Evolutionary conservation across 2,329 filamentous ascomycete species (phyloP), one percentile per base, ranked within the genome.

Genomic region (Aspergillus unguis): DNA sequence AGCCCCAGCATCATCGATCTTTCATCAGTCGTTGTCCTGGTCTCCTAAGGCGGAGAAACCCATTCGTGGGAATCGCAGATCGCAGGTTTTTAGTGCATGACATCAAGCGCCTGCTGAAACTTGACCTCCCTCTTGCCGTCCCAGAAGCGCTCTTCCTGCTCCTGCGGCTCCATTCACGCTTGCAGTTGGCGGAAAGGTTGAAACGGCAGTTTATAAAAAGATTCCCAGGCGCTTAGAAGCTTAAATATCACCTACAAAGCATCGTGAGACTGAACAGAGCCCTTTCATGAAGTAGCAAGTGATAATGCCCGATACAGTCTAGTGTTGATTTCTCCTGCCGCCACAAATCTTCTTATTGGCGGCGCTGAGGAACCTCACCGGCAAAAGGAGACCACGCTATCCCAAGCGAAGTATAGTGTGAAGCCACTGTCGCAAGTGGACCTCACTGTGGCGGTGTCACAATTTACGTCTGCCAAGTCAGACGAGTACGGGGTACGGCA

Each of bases 81-180:
- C 53, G 36, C 27, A 46, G 27, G 36, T 27, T 36, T 58, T 49
- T 49, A 49, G 47, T 44, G 38, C 40, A 68, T 70, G 67, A 70
- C 65, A 70, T 70, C 67, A 69, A 58, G 68, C 67, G 68, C 64
- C 57, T 64, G 51, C 58, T 68, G 66, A 68, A 69, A 70, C 66
- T 52, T 54, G 56, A 54, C 44, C 50, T 17, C 17, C 17, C 17
- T 17, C 17, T 17, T 17, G 17, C 54, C 44, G 37, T 42, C 38
- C 35, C 35, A 49, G 44, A 28, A 28, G 54, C 54, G 45, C 48
- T 48, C 35, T 26, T 44, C 31, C n/a, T 40, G 11, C 32, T 28
- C 27, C 38, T 25, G 31, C 26, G 23, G 46, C 44, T 52, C 45
- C 53, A 49, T 48, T 33, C 41, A 27, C 44, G 9, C 44, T 46